phyloP scores from a whole-genome alignment of 176 grass and related monocot species.

The Phoenix roebelenii region DNA sequence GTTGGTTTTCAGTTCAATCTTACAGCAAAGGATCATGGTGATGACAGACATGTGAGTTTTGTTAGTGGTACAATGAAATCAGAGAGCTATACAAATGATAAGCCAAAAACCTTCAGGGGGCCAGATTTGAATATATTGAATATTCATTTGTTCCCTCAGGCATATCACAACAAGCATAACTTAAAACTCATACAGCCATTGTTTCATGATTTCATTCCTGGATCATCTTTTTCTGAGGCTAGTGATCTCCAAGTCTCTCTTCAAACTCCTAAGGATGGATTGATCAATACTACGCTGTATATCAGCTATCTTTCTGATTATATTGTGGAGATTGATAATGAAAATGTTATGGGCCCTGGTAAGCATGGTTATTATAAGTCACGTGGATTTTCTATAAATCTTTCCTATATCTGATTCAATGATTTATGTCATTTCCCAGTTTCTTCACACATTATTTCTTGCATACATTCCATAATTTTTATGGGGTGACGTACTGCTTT shows the following conservation, averaged over 20 bases:
- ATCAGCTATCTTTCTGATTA: constrained; percentile 88
- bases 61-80: constrained; percentile 69
- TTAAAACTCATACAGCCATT: constrained; percentile 80
- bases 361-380: constrained; percentile 19
- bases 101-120: constrained; percentile 75
- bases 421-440: no score
- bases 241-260: constrained; percentile 64
- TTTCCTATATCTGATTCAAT: no score
- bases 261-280: constrained; percentile 51
- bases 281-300: constrained; percentile 80
- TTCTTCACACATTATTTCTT: no score
- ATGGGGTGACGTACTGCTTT: no score
- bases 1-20: constrained; percentile 83
- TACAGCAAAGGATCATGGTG: constrained; percentile 50
- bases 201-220: constrained; percentile 69
- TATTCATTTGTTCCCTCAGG: constrained; percentile 86
- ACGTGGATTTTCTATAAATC: no score
- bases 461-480: no score
- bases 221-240: constrained; percentile 64
- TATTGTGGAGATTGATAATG: constrained; percentile 70
- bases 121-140: constrained; percentile 75
- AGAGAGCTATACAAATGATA: constrained; percentile 42
- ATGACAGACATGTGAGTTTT: constrained; percentile 50
- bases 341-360: constrained; percentile 73
- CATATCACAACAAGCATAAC: constrained; percentile 48